Evolutionary conservation across 2,329 filamentous ascomycete genomes (phyloP).

Genomic region (Aspergillus pseudoterreus): DNA sequence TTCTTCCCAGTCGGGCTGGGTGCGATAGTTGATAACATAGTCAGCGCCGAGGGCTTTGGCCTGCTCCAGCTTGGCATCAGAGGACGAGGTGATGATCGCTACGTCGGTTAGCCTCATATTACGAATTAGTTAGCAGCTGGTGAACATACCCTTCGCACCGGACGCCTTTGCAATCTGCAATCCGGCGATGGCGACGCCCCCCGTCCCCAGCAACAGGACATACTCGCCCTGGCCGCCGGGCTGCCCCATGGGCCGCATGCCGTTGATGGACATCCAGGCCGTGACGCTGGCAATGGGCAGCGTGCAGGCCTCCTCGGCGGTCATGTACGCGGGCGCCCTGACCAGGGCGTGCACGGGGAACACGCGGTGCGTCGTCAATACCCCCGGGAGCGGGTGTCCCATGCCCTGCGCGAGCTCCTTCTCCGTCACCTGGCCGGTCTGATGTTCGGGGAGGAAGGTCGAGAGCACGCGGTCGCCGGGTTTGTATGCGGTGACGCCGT

Average conservation of each 20-base stretch:
- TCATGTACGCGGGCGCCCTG: slow-evolving; percentile 36
- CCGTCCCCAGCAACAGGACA: slow-evolving; percentile 55
- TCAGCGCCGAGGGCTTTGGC: slow-evolving; percentile 50
- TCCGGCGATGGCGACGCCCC: slow-evolving; percentile 45
- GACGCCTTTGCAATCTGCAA: slow-evolving; percentile 48
- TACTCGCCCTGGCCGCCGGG: slow-evolving; percentile 46
- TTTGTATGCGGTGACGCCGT: slow-evolving; percentile 47
- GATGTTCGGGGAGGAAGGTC: slow-evolving; percentile 55
- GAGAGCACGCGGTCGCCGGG: slow-evolving; percentile 64
- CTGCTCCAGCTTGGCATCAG: slow-evolving; percentile 47
- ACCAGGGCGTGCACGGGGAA: slow-evolving; percentile 41
- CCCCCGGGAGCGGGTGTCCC: slow-evolving; percentile 55
- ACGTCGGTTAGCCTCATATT: too few species aligned
- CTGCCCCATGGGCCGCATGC: slow-evolving; percentile 37
- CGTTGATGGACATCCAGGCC: slow-evolving; percentile 49
- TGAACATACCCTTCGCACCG: slow-evolving; percentile 36
- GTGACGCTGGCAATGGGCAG: slow-evolving; percentile 48
- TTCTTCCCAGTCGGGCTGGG: slow-evolving; percentile 42
- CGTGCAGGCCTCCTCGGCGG: slow-evolving; percentile 38
- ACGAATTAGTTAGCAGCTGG: neutral
- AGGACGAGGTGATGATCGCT: slow-evolving; percentile 51
- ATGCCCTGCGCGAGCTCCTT: slow-evolving; percentile 55
- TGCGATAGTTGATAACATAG: slow-evolving; percentile 50
- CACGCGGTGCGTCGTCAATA: slow-evolving; percentile 41
- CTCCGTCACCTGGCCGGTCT: slow-evolving; percentile 57